Base-by-base conservation (phyloP, 495 filamentous ascomycete species). In the Sphaerosporella brunnea region DNA sequence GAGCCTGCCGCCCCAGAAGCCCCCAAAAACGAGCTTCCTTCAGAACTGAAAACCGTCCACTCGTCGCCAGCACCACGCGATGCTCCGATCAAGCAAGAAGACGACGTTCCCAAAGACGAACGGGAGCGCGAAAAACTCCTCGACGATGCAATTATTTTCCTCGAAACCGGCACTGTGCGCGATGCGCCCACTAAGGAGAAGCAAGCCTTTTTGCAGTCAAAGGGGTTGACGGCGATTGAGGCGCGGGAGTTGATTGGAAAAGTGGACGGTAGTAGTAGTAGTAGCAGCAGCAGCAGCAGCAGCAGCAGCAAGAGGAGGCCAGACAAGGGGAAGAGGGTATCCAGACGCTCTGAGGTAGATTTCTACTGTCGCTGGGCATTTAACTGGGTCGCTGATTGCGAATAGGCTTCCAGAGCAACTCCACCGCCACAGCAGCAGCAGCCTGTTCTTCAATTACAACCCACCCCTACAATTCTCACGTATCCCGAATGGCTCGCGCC, bases 401-500 rank as follows among this genome's bases (percentile, higher is more conserved):
- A n/a, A n/a, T n/a, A n/a, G n/a, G n/a, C n/a, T n/a, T n/a, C n/a
- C n/a, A n/a, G n/a, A n/a, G n/a, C 47, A 39, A 24, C 42, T 19
- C 34, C 50, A 15, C 9, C 15, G 28, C 21, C 30, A 45, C 45
- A 34, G 34, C 40, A 26, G 43, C 48, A 18, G 3, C 50, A 36
- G 28, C 47, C 34, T 25, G 30, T 19, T 28, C 50, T 16, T 10
- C 18, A 36, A 18, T 53, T 65, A 40, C 53, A 63, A 51, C 23
- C 62, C 36, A 65, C 75, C 18, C 73, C 84, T 19, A 92, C 88
- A n/a, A 86, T 97, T 53, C 80, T 96, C 57, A 97, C 90, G 20
- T 96, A 95, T 65, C 90, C 90, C 39, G 90, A 97, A 64, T 95
- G 93, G 65, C 77, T 96, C 53, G 68, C 69, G 18, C 82, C 80